Evolutionary conservation across 2,329 filamentous ascomycete genomes (phyloP), one percentile per base, ranked within the genome.

Genomic region (Ophiosphaerella herpotricha): DNA sequence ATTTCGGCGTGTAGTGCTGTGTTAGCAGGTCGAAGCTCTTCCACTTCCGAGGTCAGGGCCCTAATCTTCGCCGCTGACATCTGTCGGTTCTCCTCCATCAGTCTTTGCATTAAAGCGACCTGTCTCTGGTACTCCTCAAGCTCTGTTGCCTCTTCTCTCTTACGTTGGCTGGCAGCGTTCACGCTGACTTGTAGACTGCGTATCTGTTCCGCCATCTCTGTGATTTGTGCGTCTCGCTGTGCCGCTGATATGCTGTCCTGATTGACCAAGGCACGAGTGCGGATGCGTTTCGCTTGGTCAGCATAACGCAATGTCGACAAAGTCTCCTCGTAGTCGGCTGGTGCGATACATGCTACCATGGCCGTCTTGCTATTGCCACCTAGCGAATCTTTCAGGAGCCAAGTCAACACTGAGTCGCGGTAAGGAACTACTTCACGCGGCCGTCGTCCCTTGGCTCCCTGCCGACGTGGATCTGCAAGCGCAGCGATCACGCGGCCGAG

Each of bases 281-380:
- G 91, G 77, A 99, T 99, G 48, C 89, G 88, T 79, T 99, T 99
- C 54, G 94, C 94, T 75, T 97, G 93, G 73, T 99, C 93, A 16
- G 94, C 94, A 73, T 99, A 99, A 33, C 94, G 90, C 11, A 99
- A 84, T 1, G 94, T 99, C 2, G 91, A 96, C 1, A 99, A 82
- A 0, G 94, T 99, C 73, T 99, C 94, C 49, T 99, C 94, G 70
- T 99, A 97, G 76, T 99, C 94, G 0, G 90, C 87, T 0, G 94
- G 94, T 5, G 91, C 88, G 62, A 99, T 96, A 72, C 94, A 97
- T 7, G 94, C 94, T 65, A 99, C 97, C 94, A 99, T 99, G 55
- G 94, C 94, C 8, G 94, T 99, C 76, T 97, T 99, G 68, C 88
- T 93, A 80, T 99, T 99, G 47, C 94, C 94, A 11, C 94, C 94